A percentile compares a stretch with the other conserved stretches of the same genome.
Conservation (phyloP, 2,329 filamentous ascomycete genomes). For the Shiraia bambusicola region DNA sequence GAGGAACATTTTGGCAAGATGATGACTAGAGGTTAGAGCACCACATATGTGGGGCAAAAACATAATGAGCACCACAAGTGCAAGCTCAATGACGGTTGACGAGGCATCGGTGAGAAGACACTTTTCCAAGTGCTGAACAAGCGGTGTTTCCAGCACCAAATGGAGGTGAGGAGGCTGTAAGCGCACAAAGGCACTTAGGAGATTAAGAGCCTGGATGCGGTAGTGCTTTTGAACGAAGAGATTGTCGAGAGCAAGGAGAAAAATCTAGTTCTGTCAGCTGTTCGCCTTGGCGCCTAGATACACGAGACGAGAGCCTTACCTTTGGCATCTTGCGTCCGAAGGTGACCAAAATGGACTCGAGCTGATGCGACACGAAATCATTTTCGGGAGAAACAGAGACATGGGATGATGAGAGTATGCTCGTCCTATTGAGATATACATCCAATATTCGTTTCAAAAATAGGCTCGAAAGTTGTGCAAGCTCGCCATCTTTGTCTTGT, state of each 20-base stretch:
- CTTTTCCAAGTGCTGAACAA: conserved; percentile 70
- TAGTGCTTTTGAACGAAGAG: conserved; percentile 66
- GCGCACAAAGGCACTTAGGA: conserved; percentile 72
- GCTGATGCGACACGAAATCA: conserved; percentile 51
- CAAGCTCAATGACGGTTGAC: conserved; percentile 72
- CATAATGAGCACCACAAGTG: conserved; percentile 76
- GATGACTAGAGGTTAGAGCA: conserved; percentile 60
- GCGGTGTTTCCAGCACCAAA: conserved; percentile 67
- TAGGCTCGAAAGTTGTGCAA: conserved; percentile 48
- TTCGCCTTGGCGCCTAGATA: neutral
- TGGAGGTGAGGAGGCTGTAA: conserved; percentile 79
- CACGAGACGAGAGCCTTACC: conserved; percentile 32
- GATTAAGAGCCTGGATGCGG: conserved; percentile 63
- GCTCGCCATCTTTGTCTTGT: conserved; percentile 53
- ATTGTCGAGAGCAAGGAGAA: conserved; percentile 65
- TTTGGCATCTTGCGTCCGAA: conserved; percentile 70
- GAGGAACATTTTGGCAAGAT: conserved; percentile 74
- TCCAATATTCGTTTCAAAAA: conserved; percentile 57
- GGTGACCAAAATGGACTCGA: conserved; percentile 55
- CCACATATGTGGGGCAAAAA: conserved; percentile 78
- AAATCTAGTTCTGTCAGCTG: conserved; percentile 51
- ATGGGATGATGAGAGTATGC: conserved; percentile 40
- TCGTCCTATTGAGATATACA: conserved; percentile 48
- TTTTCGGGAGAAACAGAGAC: conserved; percentile 47
- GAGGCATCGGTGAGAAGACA: conserved; percentile 78